A percentile compares a stretch with the other conserved stretches of the same genome.
phyloP scores from a whole-genome alignment of 1,284 basidiomycete genomes.

The Ustilago crameri region DNA sequence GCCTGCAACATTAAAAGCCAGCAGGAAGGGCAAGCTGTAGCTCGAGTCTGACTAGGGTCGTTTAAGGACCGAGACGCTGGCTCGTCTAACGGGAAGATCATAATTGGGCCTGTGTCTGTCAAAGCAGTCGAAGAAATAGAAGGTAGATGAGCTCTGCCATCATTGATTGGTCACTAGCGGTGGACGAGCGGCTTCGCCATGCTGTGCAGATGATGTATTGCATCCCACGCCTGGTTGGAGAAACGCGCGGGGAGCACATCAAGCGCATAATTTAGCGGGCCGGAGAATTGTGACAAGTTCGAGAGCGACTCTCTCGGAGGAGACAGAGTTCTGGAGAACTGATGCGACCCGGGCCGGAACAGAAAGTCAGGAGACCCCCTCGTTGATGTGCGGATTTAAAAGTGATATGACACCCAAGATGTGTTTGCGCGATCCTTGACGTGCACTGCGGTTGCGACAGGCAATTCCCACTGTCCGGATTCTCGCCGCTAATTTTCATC shows the following conservation, averaged over 20 bases:
- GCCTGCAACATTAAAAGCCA: constrained; percentile 8
- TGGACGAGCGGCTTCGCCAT: background rate
- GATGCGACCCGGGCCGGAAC: no score
- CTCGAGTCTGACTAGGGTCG: background rate
- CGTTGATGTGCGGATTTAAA: background rate
- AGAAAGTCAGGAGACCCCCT: no score
- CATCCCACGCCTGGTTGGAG: constrained; percentile 20
- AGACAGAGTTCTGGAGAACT: no score
- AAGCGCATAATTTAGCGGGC: no score
- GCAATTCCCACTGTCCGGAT: background rate
- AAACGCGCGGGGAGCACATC: background rate
- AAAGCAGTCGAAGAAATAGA: background rate
- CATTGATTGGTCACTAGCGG: background rate
- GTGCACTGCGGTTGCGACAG: constrained; percentile 1
- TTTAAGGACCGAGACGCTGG: background rate
- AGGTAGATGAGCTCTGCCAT: background rate
- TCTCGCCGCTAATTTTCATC: background rate
- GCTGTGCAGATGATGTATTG: constrained; percentile 26
- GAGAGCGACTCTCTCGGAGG: no score
- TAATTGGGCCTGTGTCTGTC: background rate
- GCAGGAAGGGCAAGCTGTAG: background rate
- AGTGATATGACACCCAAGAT: constrained; percentile 30
- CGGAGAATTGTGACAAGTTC: no score
- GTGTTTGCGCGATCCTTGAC: constrained; percentile 24
- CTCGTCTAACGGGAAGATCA: background rate